These are phyloP conservation scores for Puccinia polysora DNA, from an alignment of 1,284 basidiomycete genomes.

Conservation along the genomic window DNA sequence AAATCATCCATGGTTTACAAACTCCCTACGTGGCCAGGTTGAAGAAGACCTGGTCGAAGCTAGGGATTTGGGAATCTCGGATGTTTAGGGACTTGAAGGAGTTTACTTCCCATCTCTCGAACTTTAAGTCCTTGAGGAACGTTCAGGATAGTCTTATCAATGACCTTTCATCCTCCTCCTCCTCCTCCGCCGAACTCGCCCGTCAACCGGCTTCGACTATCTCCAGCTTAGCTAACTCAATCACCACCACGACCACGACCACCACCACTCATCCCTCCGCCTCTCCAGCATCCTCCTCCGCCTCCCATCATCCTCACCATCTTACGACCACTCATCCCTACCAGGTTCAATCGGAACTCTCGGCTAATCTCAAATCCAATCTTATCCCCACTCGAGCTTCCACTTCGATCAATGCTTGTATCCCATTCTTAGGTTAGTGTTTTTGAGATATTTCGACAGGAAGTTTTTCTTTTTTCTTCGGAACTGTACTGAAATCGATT, in stretches of 20 bases:
- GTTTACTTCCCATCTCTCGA: slow-evolving; percentile 65
- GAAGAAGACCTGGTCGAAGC: slow-evolving; percentile 63
- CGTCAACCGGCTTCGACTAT: too few species aligned
- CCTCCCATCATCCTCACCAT: too few species aligned
- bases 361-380: not conserved
- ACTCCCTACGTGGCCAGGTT: slow-evolving; percentile 70
- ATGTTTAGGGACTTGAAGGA: slow-evolving; percentile 70
- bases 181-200: too few species aligned
- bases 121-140: slow-evolving; percentile 69
- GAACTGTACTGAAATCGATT: not conserved
- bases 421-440: slow-evolving; percentile 39
- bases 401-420: slow-evolving; percentile 27
- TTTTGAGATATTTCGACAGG: not conserved
- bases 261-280: too few species aligned
- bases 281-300: too few species aligned
- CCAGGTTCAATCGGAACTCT: not conserved
- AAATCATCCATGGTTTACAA: slow-evolving; percentile 72
- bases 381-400: not conserved
- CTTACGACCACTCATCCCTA: not conserved
- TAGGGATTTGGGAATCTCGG: slow-evolving; percentile 69
- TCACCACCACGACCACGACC: too few species aligned
- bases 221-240: too few species aligned
- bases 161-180: slow-evolving; percentile 45
- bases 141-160: slow-evolving; percentile 65
- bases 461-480: not conserved